Evolutionary conservation across 2,329 filamentous ascomycete genomes (phyloP).

Genomic region (Trichophyton rubrum): DNA sequence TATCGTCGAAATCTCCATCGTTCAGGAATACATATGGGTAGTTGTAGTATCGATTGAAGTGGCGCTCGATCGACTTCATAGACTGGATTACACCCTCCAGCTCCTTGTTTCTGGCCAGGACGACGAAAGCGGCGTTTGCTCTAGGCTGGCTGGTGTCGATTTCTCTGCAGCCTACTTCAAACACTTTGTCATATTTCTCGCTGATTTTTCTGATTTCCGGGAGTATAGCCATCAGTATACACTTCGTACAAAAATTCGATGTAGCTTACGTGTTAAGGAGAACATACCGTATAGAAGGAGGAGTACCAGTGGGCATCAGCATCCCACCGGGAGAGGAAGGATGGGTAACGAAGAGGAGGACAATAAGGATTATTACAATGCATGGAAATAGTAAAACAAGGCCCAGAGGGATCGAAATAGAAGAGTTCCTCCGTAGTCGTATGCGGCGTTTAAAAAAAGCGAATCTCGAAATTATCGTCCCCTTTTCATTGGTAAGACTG

Average conservation of each 20-base stretch:
- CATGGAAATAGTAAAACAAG: conserved; percentile 86
- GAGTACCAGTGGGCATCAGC: conserved; percentile 75
- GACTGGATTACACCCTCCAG: conserved; percentile 92
- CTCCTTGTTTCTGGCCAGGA: conserved; percentile 91
- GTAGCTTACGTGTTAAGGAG: neutral
- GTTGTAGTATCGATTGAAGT: conserved; percentile 98
- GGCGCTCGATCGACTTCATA: conserved; percentile 91
- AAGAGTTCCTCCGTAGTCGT: conserved; percentile 80
- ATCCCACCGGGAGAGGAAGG: conserved; percentile 70
- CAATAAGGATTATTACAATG: conserved; percentile 79
- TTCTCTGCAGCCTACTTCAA: conserved; percentile 70
- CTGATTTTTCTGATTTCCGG: conserved; percentile 69
- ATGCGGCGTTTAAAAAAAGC: conserved; percentile 78
- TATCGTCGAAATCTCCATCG: conserved; percentile 90
- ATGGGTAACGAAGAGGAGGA: conserved; percentile 79
- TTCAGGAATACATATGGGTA: conserved; percentile 98
- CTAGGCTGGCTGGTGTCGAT: conserved; percentile 65
- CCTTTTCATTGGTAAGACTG: conserved; percentile 32
- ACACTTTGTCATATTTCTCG: conserved; percentile 94
- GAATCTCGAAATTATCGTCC: conserved; percentile 40
- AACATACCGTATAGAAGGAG: conserved; percentile 74
- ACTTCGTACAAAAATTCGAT: neutral
- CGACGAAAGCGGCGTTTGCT: conserved; percentile 90
- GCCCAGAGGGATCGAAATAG: conserved; percentile 81
- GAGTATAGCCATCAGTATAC: neutral